Evolutionary conservation across 2,329 filamentous ascomycete species (phyloP), one percentile per base, ranked within the genome.

Genomic region (Pyrenophora tritici-repentis): DNA sequence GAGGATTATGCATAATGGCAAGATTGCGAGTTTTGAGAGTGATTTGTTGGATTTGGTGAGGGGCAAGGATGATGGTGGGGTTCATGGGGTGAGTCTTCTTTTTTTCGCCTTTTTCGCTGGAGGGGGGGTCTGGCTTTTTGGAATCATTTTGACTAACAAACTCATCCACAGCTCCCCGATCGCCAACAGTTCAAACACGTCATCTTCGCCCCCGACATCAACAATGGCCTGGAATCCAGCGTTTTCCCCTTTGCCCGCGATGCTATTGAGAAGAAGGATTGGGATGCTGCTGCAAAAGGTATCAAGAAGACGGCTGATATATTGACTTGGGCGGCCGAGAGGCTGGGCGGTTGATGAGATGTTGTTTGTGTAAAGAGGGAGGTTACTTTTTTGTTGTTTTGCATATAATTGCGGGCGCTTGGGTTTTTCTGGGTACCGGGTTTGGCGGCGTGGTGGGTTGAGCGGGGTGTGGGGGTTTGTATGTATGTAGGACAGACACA

Each of bases 161-260:
- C 4, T 12, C 3, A 9, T 4, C 10, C 29, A 18, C 42, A 73
- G 71, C 83, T 96, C 4, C 89, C 90, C 33, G 90, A 90, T 63
- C 86, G 93, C 58, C 89, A 89, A 4, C 94, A 97, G 75, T 99
- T 91, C 81, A 96, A 95, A 73, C 94, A 97, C 74, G 83, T 95
- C 67, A 77, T 99, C 49, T 96, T 92, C 70, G 93, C 89, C 1
- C 94, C 94, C 0, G 84, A 90, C 66, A 78, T 84, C 2, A 92
- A 90, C 87, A 86, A 86, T 29, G 84, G 82, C 32, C 83, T 87
- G 59, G 83, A 88, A 31, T 56, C 59, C 26, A 83, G 83, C 0
- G 84, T 84, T 55, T 95, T 95, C 75, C 93, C 93, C 0, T 87
- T 87, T n/a, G 88, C 97, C 48, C 82, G 90, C 49, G 92, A 97